These are phyloP conservation scores for Ganoderma lucidum DNA, from an alignment of 1,284 basidiomycete species.

Conservation along the genomic window DNA sequence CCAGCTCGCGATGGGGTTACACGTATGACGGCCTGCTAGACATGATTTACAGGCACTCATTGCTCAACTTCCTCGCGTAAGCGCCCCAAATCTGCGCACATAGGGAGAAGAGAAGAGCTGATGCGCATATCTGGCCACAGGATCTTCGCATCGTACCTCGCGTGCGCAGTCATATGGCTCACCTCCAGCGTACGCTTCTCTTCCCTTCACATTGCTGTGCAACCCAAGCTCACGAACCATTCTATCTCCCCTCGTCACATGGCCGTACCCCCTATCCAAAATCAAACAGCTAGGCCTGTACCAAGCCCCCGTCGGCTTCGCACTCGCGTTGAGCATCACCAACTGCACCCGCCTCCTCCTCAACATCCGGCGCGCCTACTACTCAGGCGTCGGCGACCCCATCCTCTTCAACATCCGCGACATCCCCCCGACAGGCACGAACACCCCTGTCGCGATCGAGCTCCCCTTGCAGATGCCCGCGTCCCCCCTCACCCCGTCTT, in stretches of 20 bases:
- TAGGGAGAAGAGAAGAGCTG: neutral
- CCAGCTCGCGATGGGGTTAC: conserved; percentile 19
- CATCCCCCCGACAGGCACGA: conserved; percentile 13
- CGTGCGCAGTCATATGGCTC: conserved; percentile 39
- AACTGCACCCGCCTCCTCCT: conserved; percentile 41
- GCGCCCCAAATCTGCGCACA: conserved; percentile 9
- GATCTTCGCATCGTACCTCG: conserved; percentile 36
- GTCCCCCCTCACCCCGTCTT: conserved; percentile 12
- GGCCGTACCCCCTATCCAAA: neutral
- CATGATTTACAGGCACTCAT: conserved; percentile 39
- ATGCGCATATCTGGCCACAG: conserved; percentile 15
- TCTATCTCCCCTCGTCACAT: neutral
- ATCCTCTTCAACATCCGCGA: conserved; percentile 29
- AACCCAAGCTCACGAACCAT: neutral
- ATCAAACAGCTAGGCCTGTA: conserved; percentile 33
- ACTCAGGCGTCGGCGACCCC: conserved; percentile 31
- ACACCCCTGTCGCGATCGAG: conserved; percentile 22
- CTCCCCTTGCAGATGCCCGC: conserved; percentile 8
- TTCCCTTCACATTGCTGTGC: conserved; percentile 3
- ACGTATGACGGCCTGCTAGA: conserved; percentile 31
- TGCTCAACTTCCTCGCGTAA: conserved; percentile 40
- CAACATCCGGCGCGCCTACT: conserved; percentile 41
- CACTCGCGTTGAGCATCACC: conserved; percentile 37
- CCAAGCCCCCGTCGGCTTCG: conserved; percentile 38
- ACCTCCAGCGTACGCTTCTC: conserved; percentile 28